Base-by-base conservation (phyloP, 495 filamentous ascomycete species). In the Cenococcum geophilum region DNA sequence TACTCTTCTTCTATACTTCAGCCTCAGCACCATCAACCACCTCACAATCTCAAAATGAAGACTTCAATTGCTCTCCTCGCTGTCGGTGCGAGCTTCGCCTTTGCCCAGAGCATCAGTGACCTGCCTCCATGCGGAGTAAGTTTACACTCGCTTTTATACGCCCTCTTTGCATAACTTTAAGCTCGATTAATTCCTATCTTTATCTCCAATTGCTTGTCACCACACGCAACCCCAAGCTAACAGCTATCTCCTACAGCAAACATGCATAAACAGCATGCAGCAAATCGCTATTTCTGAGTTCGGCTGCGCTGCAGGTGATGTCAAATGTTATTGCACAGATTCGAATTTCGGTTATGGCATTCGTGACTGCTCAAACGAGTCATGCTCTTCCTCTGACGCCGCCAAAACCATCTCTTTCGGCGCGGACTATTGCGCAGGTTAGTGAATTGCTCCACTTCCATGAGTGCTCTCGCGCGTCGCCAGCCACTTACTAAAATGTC, bases 251-350 rank as follows among this genome's bases (percentile, higher is more conserved):
- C 12, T 47, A 48, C 63, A 92, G 89, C 75, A 81, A 76, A 83
- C 76, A 65, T 93, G 89, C 70, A 76, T 88, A 68, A 77, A 61
- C 75, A 88, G 87, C 79, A 91, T 93, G 88, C 75, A 86, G 62
- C 73, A 59, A 59, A 77, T 83, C 76, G 83, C 86, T 57, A 61
- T 65, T 11, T 62, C 73, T n/a, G 66, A 75, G 8, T 78, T 91
- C 59, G 82, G 82, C 54, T 95, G 90, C 75, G 27, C 60, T 1
- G 35, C 66, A 14, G 74, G 75, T 57, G 81, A 91, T 72, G 57
- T 80, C 37, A 67, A 69, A 40, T 95, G 90, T 78, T 81, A 92
- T 50, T 95, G 90, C 82, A 78, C 75, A 43, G 81, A 82, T 61
- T 52, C 67, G 40, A 68, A 89, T 79, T 95, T 91, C 74, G 71